phyloP scores from a whole-genome alignment of 2,329 filamentous ascomycete species.

The Decorospora gaudefroyi region DNA sequence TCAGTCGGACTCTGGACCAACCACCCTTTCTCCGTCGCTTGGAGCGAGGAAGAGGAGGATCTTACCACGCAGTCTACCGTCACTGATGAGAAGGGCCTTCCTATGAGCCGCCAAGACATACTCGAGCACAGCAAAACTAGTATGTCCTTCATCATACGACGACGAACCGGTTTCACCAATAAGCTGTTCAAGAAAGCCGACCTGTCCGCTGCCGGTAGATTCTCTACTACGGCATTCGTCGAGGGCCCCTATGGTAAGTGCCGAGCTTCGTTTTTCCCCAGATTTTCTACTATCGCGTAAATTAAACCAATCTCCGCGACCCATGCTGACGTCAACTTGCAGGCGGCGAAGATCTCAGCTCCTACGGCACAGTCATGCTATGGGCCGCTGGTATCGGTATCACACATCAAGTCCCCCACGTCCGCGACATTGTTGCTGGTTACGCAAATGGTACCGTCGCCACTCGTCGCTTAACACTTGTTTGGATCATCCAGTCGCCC shows the following conservation, averaged over 20 bases:
- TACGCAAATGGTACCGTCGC: slow-evolving; percentile 73
- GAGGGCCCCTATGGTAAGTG: slow-evolving; percentile 78
- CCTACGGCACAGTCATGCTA: slow-evolving; percentile 88
- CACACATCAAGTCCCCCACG: slow-evolving; percentile 89
- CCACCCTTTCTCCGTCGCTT: slow-evolving; percentile 79
- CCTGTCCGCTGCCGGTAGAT: slow-evolving; percentile 55
- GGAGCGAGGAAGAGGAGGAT: slow-evolving; percentile 67
- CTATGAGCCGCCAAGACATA: slow-evolving; percentile 58
- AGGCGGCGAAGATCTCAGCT: slow-evolving; percentile 81
- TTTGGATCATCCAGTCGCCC: slow-evolving; percentile 91
- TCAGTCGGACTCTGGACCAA: slow-evolving; percentile 72
- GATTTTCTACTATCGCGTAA: slow-evolving; percentile 29
- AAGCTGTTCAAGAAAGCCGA: slow-evolving; percentile 74
- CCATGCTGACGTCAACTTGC: slow-evolving; percentile 36
- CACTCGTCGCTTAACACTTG: slow-evolving; percentile 77
- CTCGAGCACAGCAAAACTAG: slow-evolving; percentile 57
- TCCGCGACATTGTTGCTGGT: slow-evolving; percentile 65
- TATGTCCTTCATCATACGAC: slow-evolving; percentile 83
- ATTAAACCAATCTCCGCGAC: slow-evolving; percentile 26
- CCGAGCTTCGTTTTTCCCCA: slow-evolving; percentile 34
- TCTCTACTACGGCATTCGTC: slow-evolving; percentile 72
- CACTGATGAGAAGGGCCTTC: slow-evolving; percentile 52
- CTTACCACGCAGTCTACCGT: slow-evolving; percentile 33
- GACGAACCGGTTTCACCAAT: slow-evolving; percentile 85
- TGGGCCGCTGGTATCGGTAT: slow-evolving; percentile 94